Percentiles rank a stretch among this genome's conserved stretches.
Evolutionary conservation across 1,284 basidiomycete species (phyloP).

Genomic region (Omphalotus olearius): DNA sequence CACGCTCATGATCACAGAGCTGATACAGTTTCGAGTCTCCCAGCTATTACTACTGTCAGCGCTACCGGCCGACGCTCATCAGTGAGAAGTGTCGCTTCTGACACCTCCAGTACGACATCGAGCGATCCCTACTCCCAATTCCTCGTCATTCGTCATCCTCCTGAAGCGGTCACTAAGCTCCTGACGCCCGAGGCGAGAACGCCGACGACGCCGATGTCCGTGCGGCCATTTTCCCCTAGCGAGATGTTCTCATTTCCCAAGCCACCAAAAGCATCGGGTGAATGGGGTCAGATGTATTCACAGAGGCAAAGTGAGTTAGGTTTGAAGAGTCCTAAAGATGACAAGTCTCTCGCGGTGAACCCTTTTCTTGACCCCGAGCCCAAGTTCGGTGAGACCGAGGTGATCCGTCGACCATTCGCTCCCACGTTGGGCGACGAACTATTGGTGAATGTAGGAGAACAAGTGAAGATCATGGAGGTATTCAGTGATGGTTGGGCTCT

Average conservation of each 20-base stretch:
- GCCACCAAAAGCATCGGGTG: slow-evolving; percentile 36
- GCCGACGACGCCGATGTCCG: slow-evolving; percentile 46
- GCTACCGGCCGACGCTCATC: slow-evolving; percentile 29
- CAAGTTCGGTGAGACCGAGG: slow-evolving; percentile 37
- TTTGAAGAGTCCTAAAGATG: background rate
- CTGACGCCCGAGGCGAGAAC: slow-evolving; percentile 14
- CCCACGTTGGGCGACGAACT: slow-evolving; percentile 60
- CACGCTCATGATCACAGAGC: background rate
- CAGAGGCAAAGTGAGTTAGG: background rate
- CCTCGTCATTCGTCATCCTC: slow-evolving; percentile 28
- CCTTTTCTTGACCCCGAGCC: slow-evolving; percentile 34
- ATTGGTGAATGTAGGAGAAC: slow-evolving; percentile 44
- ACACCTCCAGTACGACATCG: slow-evolving; percentile 1
- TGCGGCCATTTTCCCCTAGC: slow-evolving; percentile 58
- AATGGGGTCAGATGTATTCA: no score
- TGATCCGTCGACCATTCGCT: slow-evolving; percentile 50
- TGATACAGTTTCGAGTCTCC: background rate
- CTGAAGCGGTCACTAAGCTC: slow-evolving; percentile 18
- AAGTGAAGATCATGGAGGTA: slow-evolving; percentile 44
- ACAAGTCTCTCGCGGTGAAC: slow-evolving; percentile 14
- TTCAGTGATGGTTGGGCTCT: slow-evolving; percentile 70
- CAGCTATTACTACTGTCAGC: background rate
- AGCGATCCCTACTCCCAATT: slow-evolving; percentile 33
- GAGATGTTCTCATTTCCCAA: slow-evolving; percentile 65
- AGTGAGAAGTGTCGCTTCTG: slow-evolving; percentile 31